Evolutionary conservation across 106 monocot genomes (phyloP), one percentile per base, ranked within the genome.

Genomic region (Dendrobium huoshanense): DNA sequence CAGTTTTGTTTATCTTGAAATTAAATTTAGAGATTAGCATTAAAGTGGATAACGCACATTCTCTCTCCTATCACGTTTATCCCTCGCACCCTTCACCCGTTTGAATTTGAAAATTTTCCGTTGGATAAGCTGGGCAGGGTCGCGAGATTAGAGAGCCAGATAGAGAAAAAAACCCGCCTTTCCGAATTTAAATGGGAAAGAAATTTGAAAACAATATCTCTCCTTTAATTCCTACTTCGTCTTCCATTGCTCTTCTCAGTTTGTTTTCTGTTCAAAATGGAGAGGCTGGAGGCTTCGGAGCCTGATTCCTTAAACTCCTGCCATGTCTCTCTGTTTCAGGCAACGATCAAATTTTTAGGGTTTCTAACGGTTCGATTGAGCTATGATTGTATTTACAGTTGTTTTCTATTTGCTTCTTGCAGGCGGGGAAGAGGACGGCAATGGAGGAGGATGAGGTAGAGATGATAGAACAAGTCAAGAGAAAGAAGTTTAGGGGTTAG

Each of bases 281-380:
- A 70, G 33, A 11, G 33, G 70, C 15, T 33, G 33, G 37, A 70
- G 16, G 27, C 22, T 6, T 24, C 67, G 67, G 67, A 67, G 25
- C 7, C 27, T 27, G 67, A 25, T 8, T 27, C 7, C 27, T 70
- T 33, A 29, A 70, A 2, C 37, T 33, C 31, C 16, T 37, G 37
- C 70, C 70, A 37, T 37, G 70, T 37, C 17, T 70, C 29, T 37
- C 33, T 16, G 33, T 37, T 37, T 37, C 31, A 70, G 16, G 37
- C 70, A 70, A 70, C 70, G 11, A 15, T 70, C 37, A 37, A 70
- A 16, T 22, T 70, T 70, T 70, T 70, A 70, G 70, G 70, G 70
- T 70, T 70, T 70, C 10, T 33, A 40, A 70, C 33, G 70, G 27
- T 67, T 27, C 67, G 2, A 29, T 27, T 19, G 0, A 5, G n/a